Evolutionary conservation across 495 filamentous ascomycete species (phyloP).

Genomic region (Daldinia caldariorum): DNA sequence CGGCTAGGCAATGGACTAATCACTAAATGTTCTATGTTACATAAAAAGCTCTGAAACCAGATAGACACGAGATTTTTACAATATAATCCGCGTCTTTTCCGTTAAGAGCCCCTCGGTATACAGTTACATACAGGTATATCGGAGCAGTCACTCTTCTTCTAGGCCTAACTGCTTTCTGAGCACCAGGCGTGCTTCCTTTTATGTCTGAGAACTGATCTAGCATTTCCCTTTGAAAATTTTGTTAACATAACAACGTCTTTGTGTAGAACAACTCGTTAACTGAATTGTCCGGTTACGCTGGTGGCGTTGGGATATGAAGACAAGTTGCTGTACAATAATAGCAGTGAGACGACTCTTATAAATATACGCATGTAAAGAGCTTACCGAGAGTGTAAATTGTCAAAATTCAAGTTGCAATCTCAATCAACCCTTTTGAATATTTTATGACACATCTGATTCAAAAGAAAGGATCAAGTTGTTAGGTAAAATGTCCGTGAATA

Average conservation of each 20-base stretch:
- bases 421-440: neutral
- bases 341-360: neutral
- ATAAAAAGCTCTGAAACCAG: too few species aligned
- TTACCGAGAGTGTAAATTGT: neutral
- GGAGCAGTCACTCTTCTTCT: too few species aligned
- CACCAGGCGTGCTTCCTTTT: neutral
- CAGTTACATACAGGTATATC: too few species aligned
- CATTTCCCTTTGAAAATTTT: neutral
- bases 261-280: neutral
- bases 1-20: too few species aligned
- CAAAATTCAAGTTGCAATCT: neutral
- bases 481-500: conserved; percentile 46
- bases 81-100: too few species aligned
- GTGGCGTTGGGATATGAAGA: neutral
- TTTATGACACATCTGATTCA: neutral
- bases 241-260: neutral
- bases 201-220: neutral
- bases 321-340: neutral
- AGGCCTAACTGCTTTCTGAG: too few species aligned
- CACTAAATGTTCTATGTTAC: too few species aligned
- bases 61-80: too few species aligned
- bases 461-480: neutral
- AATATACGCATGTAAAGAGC: too few species aligned
- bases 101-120: too few species aligned
- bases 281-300: neutral